These are phyloP conservation scores for Lachancea waltii DNA, from an alignment of 805 yeast genomes.

Conservation along the genomic window DNA sequence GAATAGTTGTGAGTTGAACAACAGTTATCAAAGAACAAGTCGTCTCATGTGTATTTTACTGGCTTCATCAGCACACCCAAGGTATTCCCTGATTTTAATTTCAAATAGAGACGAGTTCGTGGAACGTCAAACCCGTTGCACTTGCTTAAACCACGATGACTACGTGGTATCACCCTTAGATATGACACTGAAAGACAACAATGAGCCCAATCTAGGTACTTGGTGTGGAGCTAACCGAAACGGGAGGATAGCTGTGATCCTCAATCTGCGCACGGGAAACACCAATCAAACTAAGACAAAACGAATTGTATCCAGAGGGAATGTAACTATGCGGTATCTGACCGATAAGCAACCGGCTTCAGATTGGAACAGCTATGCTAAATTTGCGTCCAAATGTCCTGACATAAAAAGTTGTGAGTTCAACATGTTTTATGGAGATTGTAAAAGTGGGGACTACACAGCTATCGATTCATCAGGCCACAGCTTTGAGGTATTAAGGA, in stretches of 20 bases:
- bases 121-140: constrained; percentile 61
- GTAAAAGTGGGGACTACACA: constrained; percentile 17
- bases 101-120: constrained; percentile 88
- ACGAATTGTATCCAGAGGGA: constrained; percentile 43
- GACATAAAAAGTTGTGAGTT: constrained; percentile 25
- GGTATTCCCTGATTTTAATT: constrained; percentile 66
- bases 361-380: constrained; percentile 26
- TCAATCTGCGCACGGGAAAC: constrained; percentile 60
- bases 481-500: constrained; percentile 27
- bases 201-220: constrained; percentile 68
- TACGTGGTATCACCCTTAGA: constrained; percentile 64
- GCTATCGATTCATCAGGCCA: constrained; percentile 28
- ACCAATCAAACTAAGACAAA: constrained; percentile 41
- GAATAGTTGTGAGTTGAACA: too few relatives aligned
- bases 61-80: constrained; percentile 60
- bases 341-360: constrained; percentile 11
- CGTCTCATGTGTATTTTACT: constrained; percentile 69
- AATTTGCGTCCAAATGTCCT: constrained; percentile 19
- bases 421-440: constrained; percentile 36
- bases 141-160: constrained; percentile 34
- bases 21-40: too few relatives aligned
- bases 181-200: constrained; percentile 36
- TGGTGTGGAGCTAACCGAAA: constrained; percentile 73
- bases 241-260: constrained; percentile 64
- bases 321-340: constrained; percentile 37